Evolutionary conservation across 768 basidiomycete genomes (phyloP).

Genomic region (Gelatoporia subvermispora): DNA sequence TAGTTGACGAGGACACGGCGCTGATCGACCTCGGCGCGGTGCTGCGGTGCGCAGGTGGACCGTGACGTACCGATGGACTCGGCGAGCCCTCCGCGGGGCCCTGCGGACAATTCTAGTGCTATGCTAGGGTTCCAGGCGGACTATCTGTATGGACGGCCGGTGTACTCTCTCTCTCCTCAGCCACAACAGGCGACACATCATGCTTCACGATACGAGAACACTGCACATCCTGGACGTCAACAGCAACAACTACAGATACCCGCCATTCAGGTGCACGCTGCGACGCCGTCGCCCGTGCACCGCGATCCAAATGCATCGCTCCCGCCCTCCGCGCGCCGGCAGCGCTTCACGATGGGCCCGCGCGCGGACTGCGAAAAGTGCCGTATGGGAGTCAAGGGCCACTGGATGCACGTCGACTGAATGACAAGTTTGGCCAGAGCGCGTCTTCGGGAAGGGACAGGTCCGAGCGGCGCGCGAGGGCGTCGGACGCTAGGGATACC

Average conservation of each 20-base stretch:
- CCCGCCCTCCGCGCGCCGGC: conserved; percentile 26
- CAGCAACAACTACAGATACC: conserved; percentile 10
- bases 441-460: too few species aligned
- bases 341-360: conserved; percentile 25
- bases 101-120: conserved; percentile 5
- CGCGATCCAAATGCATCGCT: conserved; percentile 16
- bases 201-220: not conserved
- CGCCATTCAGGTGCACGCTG: conserved; percentile 12
- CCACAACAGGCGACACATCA: conserved; percentile 4
- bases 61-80: conserved; percentile 20
- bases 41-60: not conserved
- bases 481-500: too few species aligned
- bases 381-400: conserved; percentile 59
- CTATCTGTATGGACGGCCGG: not conserved
- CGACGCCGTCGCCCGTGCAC: conserved; percentile 10
- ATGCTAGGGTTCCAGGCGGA: not conserved
- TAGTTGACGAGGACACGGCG: not conserved
- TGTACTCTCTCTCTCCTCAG: conserved; percentile 10
- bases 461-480: too few species aligned
- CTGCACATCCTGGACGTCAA: conserved; percentile 8
- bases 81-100: not conserved
- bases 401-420: conserved; percentile 65
- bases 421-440: too few species aligned
- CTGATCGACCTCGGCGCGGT: not conserved
- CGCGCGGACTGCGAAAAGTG: conserved; percentile 38